Base-by-base conservation (phyloP, 768 basidiomycete genomes). In the Candolleomyces eurysporus region DNA sequence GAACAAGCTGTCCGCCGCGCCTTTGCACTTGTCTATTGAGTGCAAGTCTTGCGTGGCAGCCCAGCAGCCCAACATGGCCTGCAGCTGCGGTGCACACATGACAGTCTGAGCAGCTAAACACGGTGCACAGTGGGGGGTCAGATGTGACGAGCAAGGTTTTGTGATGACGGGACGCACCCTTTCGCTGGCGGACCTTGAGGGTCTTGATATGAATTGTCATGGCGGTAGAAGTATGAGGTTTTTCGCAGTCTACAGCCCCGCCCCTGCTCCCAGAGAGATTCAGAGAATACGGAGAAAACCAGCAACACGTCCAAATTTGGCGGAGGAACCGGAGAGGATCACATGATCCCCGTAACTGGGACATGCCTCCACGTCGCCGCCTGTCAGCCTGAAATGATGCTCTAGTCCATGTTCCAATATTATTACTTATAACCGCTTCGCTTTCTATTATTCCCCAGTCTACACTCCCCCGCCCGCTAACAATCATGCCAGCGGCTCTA, bases 31-130 rank as follows among this genome's bases (percentile, higher is more conserved):
- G 1, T 71, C 73, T 5, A 76, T 75, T 13, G 85, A 84, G 56
- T 79, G 77, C 40, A 88, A 63, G 71, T 95, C 92, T 14, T 77
- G 73, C 7, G 82, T 82, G 16, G 89, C 89, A 30, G 93, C 90
- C 92, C 91, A 94, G 73, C 93, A 96, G 40, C 87, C 85, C 39
- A 96, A 84, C 90, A 96, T 90, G 49, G 83, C 75, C 17, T 87
- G 81, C 59, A 95, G 81, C 72, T 93, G 86, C 31, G 83, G 72
- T 5, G 83, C 84, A 70, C 90, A 91, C 70, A 88, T 79, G 61
- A 82, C 82, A 22, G 76, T 75, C 52, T 79, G 73, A 36, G 75
- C 72, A 61, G 75, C 84, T 86, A 66, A 31, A 14, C 42, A n/a
- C 51, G 61, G 55, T 51, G 56, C 49, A 57, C 48, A 54, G 58